Evolutionary conservation across 176 grass and related monocot genomes (phyloP).

Genomic region (Olyra latifolia): DNA sequence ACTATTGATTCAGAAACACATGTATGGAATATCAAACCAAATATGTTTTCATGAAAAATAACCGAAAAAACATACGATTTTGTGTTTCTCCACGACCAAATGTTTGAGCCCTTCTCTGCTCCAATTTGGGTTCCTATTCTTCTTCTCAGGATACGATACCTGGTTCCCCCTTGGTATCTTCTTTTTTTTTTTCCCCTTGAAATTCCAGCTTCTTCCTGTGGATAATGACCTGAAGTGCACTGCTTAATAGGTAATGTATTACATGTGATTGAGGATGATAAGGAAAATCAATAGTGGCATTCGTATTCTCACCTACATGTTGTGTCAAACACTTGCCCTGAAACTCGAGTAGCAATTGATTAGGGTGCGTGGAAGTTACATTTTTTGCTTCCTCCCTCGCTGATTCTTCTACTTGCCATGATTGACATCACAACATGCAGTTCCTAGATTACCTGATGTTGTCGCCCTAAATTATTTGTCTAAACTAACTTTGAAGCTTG

Average conservation of each 20-base stretch:
- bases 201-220: neutral
- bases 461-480: neutral
- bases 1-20: neutral
- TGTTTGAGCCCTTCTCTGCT: no score
- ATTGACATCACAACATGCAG: slow-evolving; percentile 4
- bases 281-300: neutral
- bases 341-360: neutral
- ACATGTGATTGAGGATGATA: neutral
- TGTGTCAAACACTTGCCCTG: neutral
- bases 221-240: neutral
- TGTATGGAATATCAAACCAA: neutral
- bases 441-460: slow-evolving; percentile 3
- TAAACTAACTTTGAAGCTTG: neutral
- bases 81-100: no score
- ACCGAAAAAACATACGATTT: neutral
- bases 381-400: neutral
- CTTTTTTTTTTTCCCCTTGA: neutral
- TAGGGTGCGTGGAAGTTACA: neutral
- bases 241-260: neutral
- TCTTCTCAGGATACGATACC: no score
- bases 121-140: no score
- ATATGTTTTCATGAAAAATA: neutral
- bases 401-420: neutral
- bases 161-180: no score
- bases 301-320: neutral